Conservation (phyloP, 1,284 basidiomycete species). For the Xanthoconium separans region DNA sequence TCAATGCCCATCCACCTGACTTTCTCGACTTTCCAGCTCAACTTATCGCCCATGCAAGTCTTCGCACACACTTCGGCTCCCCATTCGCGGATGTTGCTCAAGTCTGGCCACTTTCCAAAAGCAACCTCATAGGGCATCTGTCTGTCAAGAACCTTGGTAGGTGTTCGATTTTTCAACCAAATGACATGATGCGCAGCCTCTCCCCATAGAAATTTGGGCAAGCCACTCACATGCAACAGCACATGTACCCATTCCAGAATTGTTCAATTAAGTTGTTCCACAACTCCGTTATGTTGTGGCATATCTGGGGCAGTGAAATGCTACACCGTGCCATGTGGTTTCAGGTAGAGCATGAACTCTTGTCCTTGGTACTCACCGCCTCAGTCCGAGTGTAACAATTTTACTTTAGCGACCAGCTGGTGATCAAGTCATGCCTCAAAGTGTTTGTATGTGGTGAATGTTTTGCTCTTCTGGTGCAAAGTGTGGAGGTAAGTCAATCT, state of each 20-base stretch:
- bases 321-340: not conserved
- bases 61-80: not conserved
- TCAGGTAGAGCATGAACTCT: not conserved
- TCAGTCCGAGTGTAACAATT: not conserved
- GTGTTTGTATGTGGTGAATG: not conserved
- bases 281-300: too few relatives aligned
- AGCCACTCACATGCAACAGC: too few relatives aligned
- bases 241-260: too few relatives aligned
- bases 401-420: not conserved
- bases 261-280: too few relatives aligned
- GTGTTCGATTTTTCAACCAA: not conserved
- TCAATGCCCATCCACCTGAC: not conserved
- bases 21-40: not conserved
- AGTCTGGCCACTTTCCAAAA: not conserved
- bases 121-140: not conserved
- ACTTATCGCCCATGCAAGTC: not conserved
- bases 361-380: not conserved
- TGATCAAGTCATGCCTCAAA: not conserved
- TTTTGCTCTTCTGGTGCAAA: not conserved
- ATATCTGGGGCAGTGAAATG: not conserved
- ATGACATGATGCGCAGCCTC: not conserved
- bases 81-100: not conserved
- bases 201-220: not conserved
- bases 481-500: not conserved
- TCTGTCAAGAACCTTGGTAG: not conserved